Evolutionary conservation across 2,329 filamentous ascomycete species (phyloP).

Genomic region (Purpureocillium lavendulum): DNA sequence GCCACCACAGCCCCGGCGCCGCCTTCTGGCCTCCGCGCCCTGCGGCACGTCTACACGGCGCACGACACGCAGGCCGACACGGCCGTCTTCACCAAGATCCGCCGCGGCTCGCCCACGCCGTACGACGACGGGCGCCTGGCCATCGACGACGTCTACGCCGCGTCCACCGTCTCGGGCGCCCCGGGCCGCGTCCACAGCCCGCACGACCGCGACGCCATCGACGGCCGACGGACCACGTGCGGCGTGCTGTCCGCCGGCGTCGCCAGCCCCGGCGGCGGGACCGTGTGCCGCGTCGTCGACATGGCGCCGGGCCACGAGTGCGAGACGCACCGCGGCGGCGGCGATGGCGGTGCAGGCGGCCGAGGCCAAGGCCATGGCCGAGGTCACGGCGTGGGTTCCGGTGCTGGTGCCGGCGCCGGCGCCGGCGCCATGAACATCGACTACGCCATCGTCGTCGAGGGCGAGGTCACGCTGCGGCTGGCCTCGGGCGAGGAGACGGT

Average conservation of each 20-base stretch:
- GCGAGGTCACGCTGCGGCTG: constrained; percentile 40
- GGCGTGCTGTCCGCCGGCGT: constrained; percentile 19
- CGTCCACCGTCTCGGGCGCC: constrained; percentile 18
- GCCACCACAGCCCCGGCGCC: too few relatives aligned
- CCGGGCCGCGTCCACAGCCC: constrained; percentile 26
- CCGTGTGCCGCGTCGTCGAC: constrained; percentile 38
- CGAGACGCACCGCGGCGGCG: constrained; percentile 43
- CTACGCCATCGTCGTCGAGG: constrained; percentile 47
- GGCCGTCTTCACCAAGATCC: constrained; percentile 10
- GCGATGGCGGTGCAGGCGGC: too few relatives aligned
- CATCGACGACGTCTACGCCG: constrained; percentile 34
- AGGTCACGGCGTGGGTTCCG: too few relatives aligned
- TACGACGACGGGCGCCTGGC: constrained; percentile 24
- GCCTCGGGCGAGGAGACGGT: constrained; percentile 39
- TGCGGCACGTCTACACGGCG: constrained; percentile 6
- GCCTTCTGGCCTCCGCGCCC: constrained; percentile 1
- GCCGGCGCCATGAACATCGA: constrained; percentile 29
- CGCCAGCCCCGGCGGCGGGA: constrained; percentile 23
- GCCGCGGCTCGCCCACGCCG: constrained; percentile 8
- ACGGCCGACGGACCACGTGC: constrained; percentile 22
- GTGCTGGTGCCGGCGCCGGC: too few relatives aligned
- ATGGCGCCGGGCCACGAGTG: constrained; percentile 30
- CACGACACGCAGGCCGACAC: constrained; percentile 2
- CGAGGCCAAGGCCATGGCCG: too few relatives aligned
- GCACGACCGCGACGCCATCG: constrained; percentile 23